Conservation (phyloP, 192 early-diverging fungal species). For the Phycomyces blakesleeanus region DNA sequence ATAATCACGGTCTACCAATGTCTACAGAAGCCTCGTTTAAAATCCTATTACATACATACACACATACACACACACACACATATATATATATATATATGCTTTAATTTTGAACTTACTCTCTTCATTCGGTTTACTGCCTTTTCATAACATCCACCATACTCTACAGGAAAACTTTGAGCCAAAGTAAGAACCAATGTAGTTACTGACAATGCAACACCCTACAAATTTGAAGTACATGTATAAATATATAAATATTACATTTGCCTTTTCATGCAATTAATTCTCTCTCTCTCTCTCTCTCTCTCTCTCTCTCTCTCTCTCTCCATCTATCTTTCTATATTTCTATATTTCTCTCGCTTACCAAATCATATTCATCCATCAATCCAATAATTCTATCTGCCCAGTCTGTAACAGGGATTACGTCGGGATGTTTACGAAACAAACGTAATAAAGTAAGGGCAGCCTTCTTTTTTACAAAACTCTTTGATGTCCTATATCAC, state of each 20-base stretch:
- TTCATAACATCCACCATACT: slow-evolving; percentile 67
- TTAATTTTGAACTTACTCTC: slow-evolving; percentile 49
- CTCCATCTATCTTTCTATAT: too few species aligned
- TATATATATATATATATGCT: too few species aligned
- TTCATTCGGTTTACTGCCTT: slow-evolving; percentile 81
- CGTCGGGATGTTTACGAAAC: slow-evolving; percentile 84
- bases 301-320: too few species aligned
- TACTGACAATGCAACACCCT: slow-evolving; percentile 83
- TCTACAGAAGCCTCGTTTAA: slow-evolving; percentile 34
- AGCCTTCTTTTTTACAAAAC: slow-evolving; percentile 97
- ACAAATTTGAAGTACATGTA: background rate
- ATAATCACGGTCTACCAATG: slow-evolving; percentile 83
- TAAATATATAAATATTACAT: too few species aligned
- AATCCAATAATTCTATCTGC: slow-evolving; percentile 73
- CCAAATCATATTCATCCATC: slow-evolving; percentile 87
- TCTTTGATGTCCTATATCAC: slow-evolving; percentile 53
- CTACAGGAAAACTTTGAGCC: slow-evolving; percentile 86
- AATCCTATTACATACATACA: too few species aligned
- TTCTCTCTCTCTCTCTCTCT: too few species aligned
- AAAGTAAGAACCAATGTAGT: slow-evolving; percentile 87
- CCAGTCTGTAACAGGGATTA: slow-evolving; percentile 86
- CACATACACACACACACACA: too few species aligned
- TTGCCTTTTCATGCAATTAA: too few species aligned
- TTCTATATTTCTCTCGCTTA: slow-evolving; percentile 18
- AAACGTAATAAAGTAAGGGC: slow-evolving; percentile 88